Percentiles rank a stretch among this genome's conserved stretches.
Evolutionary conservation across 73 alveolate genomes (phyloP).

Genomic region (Tetrahymena thermophila): DNA sequence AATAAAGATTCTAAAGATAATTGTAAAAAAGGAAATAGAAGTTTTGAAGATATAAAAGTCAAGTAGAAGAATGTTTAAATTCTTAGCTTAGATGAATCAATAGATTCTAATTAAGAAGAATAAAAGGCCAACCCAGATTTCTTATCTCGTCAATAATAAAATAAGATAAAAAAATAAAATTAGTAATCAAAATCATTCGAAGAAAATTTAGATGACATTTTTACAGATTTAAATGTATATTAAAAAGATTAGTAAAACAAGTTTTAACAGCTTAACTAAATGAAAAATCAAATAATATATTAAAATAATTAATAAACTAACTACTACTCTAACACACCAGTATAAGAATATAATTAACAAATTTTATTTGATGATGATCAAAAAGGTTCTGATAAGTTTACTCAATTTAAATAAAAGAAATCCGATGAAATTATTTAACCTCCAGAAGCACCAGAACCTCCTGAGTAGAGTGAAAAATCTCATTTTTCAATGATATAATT

Average conservation of each 20-base stretch:
- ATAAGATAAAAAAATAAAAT: too few species aligned
- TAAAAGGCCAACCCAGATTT: too few species aligned
- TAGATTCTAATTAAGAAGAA: not conserved
- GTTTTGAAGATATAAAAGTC: not conserved
- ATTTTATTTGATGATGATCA: not conserved
- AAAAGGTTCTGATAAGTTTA: not conserved
- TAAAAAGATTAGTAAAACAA: not conserved
- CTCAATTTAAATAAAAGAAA: not conserved
- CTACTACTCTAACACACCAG: not conserved
- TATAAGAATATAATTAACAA: too few species aligned
- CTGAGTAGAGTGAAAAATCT: not conserved
- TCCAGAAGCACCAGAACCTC: not conserved
- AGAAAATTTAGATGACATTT: not conserved
- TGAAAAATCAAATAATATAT: too few species aligned
- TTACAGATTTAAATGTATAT: not conserved
- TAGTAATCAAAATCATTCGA: not conserved
- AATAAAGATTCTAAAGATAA: not conserved
- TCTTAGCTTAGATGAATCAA: not conserved
- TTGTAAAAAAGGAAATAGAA: not conserved
- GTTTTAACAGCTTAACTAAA: not conserved
- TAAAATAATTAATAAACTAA: too few species aligned
- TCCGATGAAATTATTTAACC: not conserved
- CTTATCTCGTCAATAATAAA: too few species aligned
- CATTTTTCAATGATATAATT: not conserved
- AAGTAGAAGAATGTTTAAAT: too few species aligned